Conservation (phyloP, 2,329 filamentous ascomycete species). For the Monosporascus sp. region DNA sequence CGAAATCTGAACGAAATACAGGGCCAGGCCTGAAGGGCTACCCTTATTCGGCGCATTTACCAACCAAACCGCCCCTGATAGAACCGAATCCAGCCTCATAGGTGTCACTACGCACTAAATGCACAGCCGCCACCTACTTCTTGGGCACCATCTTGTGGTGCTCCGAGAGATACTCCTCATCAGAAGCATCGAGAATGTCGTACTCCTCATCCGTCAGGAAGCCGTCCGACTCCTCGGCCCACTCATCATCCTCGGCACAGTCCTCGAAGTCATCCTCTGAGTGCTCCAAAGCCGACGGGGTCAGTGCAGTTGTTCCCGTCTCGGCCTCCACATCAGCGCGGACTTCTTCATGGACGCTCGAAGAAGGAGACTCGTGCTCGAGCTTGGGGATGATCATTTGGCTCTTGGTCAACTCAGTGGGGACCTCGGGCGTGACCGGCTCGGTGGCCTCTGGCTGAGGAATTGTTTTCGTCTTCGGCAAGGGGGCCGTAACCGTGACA, state of each 20-base stretch:
- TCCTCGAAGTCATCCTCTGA: slow-evolving; percentile 50
- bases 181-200: slow-evolving; percentile 90
- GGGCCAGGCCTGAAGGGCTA: not conserved
- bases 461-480: slow-evolving; percentile 56
- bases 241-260: slow-evolving; percentile 54
- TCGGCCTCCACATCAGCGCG: slow-evolving; percentile 49
- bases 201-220: slow-evolving; percentile 98
- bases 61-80: not conserved
- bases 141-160: slow-evolving; percentile 35
- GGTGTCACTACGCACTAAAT: not conserved
- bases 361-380: slow-evolving; percentile 83
- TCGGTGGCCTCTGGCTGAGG: slow-evolving; percentile 13
- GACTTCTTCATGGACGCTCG: slow-evolving; percentile 70
- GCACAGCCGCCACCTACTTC: slow-evolving; percentile 16
- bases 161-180: slow-evolving; percentile 71
- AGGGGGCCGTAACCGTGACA: slow-evolving; percentile 60
- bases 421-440: slow-evolving; percentile 6
- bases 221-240: slow-evolving; percentile 59
- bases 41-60: not conserved
- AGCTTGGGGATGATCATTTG: slow-evolving; percentile 97
- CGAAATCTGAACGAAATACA: not conserved
- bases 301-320: slow-evolving; percentile 28
- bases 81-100: not conserved
- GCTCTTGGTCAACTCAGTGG: slow-evolving; percentile 36
- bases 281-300: slow-evolving; percentile 24